Evolutionary conservation across 2,329 filamentous ascomycete genomes (phyloP).

Genomic region (Purpureocillium lavendulum): DNA sequence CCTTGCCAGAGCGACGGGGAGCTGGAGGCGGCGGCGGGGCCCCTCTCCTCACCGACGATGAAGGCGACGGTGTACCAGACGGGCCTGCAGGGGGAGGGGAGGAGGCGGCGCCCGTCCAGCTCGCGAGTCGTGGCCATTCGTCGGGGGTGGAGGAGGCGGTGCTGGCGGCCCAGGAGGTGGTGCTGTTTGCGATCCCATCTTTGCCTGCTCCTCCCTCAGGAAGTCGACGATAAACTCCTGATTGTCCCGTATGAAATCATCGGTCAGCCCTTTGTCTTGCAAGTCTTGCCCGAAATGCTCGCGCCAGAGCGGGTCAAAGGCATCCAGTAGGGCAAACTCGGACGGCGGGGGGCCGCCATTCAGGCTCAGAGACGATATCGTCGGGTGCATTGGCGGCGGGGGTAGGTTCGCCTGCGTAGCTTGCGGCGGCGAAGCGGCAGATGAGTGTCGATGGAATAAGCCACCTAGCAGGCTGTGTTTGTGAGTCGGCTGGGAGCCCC

Average conservation of each 20-base stretch:
- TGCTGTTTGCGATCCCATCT: slow-evolving; percentile 14
- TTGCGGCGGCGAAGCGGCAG: slow-evolving; percentile 49
- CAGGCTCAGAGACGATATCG: slow-evolving; percentile 35
- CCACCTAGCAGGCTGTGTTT: slow-evolving; percentile 48
- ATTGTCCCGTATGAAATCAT: slow-evolving; percentile 60
- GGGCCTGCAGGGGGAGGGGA: slow-evolving; percentile 15
- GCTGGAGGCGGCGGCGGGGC: slow-evolving; percentile 33
- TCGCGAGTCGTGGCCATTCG: slow-evolving; percentile 24
- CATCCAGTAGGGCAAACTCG: slow-evolving; percentile 55
- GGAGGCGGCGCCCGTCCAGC: slow-evolving; percentile 23
- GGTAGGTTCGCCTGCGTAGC: slow-evolving; percentile 37
- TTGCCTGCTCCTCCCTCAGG: slow-evolving; percentile 47
- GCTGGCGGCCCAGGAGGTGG: slow-evolving; percentile 12
- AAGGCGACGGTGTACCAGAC: slow-evolving; percentile 1
- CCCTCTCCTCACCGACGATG: slow-evolving; percentile 9
- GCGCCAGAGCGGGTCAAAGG: slow-evolving; percentile 57
- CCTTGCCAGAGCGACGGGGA: slow-evolving; percentile 48
- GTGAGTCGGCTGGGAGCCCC: slow-evolving; percentile 28
- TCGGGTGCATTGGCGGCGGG: slow-evolving; percentile 24
- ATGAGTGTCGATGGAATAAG: slow-evolving; percentile 54
- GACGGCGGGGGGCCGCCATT: slow-evolving; percentile 37
- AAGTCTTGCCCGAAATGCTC: slow-evolving; percentile 59
- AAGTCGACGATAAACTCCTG: slow-evolving; percentile 62
- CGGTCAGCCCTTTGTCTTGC: slow-evolving; percentile 52
- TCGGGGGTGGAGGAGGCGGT: slow-evolving; percentile 16